phyloP scores from a whole-genome alignment of 2,329 filamentous ascomycete species.

The Alternaria brassicae region DNA sequence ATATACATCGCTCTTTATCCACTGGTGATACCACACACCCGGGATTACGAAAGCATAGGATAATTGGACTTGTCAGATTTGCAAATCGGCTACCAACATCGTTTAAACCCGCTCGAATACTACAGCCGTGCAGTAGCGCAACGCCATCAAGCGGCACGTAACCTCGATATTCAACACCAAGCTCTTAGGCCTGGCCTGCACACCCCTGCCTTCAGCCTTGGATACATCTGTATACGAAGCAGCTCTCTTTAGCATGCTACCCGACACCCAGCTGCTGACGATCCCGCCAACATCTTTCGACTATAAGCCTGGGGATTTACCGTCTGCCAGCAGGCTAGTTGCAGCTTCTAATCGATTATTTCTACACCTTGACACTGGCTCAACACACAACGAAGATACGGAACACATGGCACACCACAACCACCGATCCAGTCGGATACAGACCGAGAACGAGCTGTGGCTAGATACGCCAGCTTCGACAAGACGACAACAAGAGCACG shows the following conservation, averaged over 20 bases:
- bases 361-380: slow-evolving; percentile 22
- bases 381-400: slow-evolving; percentile 13
- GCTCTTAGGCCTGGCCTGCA: slow-evolving; percentile 27
- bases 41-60: slow-evolving; percentile 24
- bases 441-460: slow-evolving; percentile 41
- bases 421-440: slow-evolving; percentile 22
- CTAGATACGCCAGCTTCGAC: slow-evolving; percentile 35
- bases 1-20: slow-evolving; percentile 35
- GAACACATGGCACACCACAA: slow-evolving; percentile 33
- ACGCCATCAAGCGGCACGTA: slow-evolving; percentile 35
- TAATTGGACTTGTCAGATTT: slow-evolving; percentile 20
- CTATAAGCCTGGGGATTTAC: slow-evolving; percentile 32
- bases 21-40: slow-evolving; percentile 31
- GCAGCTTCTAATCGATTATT: slow-evolving; percentile 28
- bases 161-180: slow-evolving; percentile 34
- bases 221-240: slow-evolving; percentile 30
- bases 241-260: slow-evolving; percentile 42
- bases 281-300: slow-evolving; percentile 32
- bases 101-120: slow-evolving; percentile 37
- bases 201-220: slow-evolving; percentile 37
- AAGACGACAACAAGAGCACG: slow-evolving; percentile 20
- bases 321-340: slow-evolving; percentile 28
- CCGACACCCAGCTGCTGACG: slow-evolving; percentile 39
- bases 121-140: slow-evolving; percentile 42
- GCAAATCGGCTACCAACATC: slow-evolving; percentile 28